These are phyloP conservation scores for Ammopiptanthus mongolicus DNA, from an alignment of 306 rosid genomes.

Conservation along the genomic window DNA sequence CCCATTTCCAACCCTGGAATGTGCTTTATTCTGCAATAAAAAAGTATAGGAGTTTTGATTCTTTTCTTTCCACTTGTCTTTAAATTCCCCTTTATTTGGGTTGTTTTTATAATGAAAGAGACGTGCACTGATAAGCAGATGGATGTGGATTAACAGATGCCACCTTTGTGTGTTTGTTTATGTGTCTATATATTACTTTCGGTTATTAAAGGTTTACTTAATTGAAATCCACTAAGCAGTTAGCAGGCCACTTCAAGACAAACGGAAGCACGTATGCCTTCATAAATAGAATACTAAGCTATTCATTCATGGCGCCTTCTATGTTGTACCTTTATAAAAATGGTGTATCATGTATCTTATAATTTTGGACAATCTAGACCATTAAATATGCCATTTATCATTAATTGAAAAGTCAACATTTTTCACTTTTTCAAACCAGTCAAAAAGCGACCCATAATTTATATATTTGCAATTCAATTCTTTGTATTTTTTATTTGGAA, in stretches of 20 bases:
- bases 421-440: no score
- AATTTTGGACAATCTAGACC: no score
- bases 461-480: no score
- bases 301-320: background rate
- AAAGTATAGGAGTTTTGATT: background rate
- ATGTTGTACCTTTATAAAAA: no score
- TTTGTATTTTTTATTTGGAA: no score
- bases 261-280: background rate
- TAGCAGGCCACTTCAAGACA: constrained; percentile 4
- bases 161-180: background rate
- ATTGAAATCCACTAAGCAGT: background rate
- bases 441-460: no score
- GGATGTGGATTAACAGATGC: background rate
- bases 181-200: background rate
- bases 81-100: background rate
- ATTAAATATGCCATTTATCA: no score
- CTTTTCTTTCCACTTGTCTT: background rate
- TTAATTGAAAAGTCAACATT: no score
- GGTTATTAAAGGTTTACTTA: background rate
- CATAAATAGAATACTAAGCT: background rate
- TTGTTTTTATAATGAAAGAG: background rate
- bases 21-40: background rate
- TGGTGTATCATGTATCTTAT: no score
- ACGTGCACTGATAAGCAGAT: background rate
- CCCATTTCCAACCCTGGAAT: background rate